Evolutionary conservation across 2,329 filamentous ascomycete genomes (phyloP), one percentile per base, ranked within the genome.

Genomic region (Pseudogymnoascus sp.): DNA sequence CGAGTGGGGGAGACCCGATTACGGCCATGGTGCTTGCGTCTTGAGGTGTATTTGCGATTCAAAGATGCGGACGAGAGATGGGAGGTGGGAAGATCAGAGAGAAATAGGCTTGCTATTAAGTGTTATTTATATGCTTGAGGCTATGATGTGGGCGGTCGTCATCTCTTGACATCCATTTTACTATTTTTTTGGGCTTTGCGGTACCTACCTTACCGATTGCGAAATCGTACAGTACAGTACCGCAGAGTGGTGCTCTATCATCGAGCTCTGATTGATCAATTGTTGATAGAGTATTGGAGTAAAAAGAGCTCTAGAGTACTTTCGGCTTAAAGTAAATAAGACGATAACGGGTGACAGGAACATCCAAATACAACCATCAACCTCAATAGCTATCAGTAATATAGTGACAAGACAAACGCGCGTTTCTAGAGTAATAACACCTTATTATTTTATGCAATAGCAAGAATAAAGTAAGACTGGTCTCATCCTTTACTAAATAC

Each of bases 1-100:
- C 44, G 4, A 8, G 62, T 60, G 24, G 58, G n/a, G 10, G 60
- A 7, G 13, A 60, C 63, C 54, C 62, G 59, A n/a, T 41, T 44
- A 57, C 41, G 47, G 13, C 57, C 26, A 31, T 60, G 40, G 26
- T 21, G 21, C 26, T 29, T 7, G 60, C 58, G 62, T 63, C 64
- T n/a, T 24, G 44, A n/a, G 44, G 26, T 29, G 44, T 50, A 31
- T 40, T 8, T 60, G 40, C 11, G 37, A 24, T 47, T 60, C 26
- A 50, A 26, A 50, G 40, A 31, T 26, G 35, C n/a, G 26, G 35
- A 17, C n/a, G 47, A 24, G 35, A 50, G 36, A 31, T 44, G 31
- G 31, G 59, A 29, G 35, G 31, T 33, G 44, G 13, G 47, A 13
- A 35, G 40, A 24, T 35, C n/a, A 57, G 21, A 63, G 29, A 31